These are phyloP conservation scores for Tricholoma flavovirens DNA, from an alignment of 768 basidiomycete species.

Conservation along the genomic window DNA sequence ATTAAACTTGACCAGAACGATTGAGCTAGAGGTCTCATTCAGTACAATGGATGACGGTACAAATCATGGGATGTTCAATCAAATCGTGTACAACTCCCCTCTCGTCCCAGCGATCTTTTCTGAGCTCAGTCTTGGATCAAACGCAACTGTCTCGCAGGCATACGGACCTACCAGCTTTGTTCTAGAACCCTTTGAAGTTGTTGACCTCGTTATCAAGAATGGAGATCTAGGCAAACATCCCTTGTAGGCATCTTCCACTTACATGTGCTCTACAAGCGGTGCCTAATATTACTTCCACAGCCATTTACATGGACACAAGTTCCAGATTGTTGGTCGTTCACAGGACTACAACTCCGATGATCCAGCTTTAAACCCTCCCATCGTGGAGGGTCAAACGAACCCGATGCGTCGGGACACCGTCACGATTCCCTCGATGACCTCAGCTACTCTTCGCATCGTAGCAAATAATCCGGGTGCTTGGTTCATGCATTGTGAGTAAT, in stretches of 20 bases:
- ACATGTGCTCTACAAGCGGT: not conserved
- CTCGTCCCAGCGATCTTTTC: constrained; percentile 76
- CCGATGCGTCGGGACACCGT: constrained; percentile 92
- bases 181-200: constrained; percentile 65
- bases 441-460: constrained; percentile 69
- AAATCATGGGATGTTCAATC: constrained; percentile 76
- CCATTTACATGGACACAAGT: constrained; percentile 88
- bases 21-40: constrained; percentile 71
- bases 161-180: constrained; percentile 82
- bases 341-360: constrained; percentile 69
- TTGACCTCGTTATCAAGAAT: constrained; percentile 76
- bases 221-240: constrained; percentile 74
- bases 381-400: constrained; percentile 74
- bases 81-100: constrained; percentile 61
- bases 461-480: constrained; percentile 94
- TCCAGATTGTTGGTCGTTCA: constrained; percentile 73
- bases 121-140: constrained; percentile 66
- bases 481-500: constrained; percentile 70
- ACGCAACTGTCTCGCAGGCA: constrained; percentile 57
- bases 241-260: constrained; percentile 49
- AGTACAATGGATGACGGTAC: constrained; percentile 84
- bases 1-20: constrained; percentile 45
- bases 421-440: constrained; percentile 60
- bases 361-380: constrained; percentile 71
- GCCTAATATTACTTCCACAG: constrained; percentile 30